Percentiles rank a stretch among this genome's conserved stretches.
These are phyloP conservation scores for Sungouiozyma ichnusensis DNA, from an alignment of 805 yeast genomes.

Conservation along the genomic window DNA sequence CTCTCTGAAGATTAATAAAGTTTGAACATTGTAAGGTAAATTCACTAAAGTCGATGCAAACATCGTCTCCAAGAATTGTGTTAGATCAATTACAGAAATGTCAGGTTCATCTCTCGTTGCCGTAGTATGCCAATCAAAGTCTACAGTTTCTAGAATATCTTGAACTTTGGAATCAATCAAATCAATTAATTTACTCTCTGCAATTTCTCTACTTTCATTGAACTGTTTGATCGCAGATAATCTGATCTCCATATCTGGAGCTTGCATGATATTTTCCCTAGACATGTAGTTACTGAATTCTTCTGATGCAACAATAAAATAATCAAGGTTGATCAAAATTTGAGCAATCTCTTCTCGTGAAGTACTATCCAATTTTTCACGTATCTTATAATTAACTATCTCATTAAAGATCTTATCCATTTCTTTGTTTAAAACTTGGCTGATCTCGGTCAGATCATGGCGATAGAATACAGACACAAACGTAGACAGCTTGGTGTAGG, in stretches of 20 bases:
- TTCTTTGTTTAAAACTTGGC: slow-evolving; percentile 46
- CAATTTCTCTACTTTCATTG: slow-evolving; percentile 48
- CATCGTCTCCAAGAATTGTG: slow-evolving; percentile 73
- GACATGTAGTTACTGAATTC: slow-evolving; percentile 44
- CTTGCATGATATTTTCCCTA: slow-evolving; percentile 26
- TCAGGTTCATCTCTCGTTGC: slow-evolving; percentile 51
- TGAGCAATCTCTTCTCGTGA: slow-evolving; percentile 88
- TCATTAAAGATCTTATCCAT: slow-evolving; percentile 61
- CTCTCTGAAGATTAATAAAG: slow-evolving; percentile 73
- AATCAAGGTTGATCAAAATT: slow-evolving; percentile 78
- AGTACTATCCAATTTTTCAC: slow-evolving; percentile 50
- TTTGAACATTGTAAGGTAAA: slow-evolving; percentile 66
- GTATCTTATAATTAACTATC: slow-evolving; percentile 55
- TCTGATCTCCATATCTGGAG: slow-evolving; percentile 34
- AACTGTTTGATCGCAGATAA: slow-evolving; percentile 47
- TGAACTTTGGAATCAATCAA: slow-evolving; percentile 73
- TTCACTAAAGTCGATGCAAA: slow-evolving; percentile 76
- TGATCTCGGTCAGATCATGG: slow-evolving; percentile 48
- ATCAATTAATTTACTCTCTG: slow-evolving; percentile 73
- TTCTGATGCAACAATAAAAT: slow-evolving; percentile 63
- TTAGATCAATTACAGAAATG: slow-evolving; percentile 68
- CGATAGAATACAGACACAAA: slow-evolving; percentile 61
- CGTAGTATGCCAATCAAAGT: slow-evolving; percentile 70
- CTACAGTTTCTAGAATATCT: slow-evolving; percentile 74
- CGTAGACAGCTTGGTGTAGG: slow-evolving; percentile 49